phyloP scores from a whole-genome alignment of 352 stramenopile genomes.

The Phytophthora ramorum region DNA sequence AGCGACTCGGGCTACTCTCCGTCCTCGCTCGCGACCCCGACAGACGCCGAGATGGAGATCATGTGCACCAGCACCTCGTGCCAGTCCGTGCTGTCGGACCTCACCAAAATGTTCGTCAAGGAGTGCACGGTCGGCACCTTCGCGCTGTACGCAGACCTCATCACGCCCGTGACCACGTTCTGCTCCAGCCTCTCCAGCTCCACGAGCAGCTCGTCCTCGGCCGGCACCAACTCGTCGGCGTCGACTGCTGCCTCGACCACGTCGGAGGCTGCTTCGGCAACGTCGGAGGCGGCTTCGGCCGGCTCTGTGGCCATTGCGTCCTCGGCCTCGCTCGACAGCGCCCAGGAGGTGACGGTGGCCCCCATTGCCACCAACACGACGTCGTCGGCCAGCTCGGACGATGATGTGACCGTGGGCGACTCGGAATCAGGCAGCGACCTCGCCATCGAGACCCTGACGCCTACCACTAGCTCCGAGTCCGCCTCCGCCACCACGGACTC shows the following conservation, averaged over 20 bases:
- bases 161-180: constrained; percentile 38
- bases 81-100: constrained; percentile 36
- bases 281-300: constrained; percentile 1
- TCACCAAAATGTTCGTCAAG: constrained; percentile 31
- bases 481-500: constrained; percentile 28
- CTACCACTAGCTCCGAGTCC: constrained; percentile 18
- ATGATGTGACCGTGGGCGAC: constrained; percentile 34
- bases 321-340: constrained; percentile 22
- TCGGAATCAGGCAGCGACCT: constrained; percentile 38
- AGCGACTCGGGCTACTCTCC: constrained; percentile 42
- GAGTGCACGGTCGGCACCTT: constrained; percentile 46
- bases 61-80: constrained; percentile 43
- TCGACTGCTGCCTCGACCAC: constrained; percentile 18
- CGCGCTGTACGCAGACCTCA: constrained; percentile 35
- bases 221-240: constrained; percentile 15
- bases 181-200: constrained; percentile 15
- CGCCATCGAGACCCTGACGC: constrained; percentile 30
- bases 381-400: constrained; percentile 35
- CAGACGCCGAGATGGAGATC: constrained; percentile 20
- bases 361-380: constrained; percentile 26
- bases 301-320: constrained; percentile 10
- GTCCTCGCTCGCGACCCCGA: constrained; percentile 29
- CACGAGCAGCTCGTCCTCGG: constrained; percentile 17
- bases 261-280: constrained; percentile 12
- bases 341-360: constrained; percentile 28